Evolutionary conservation across 345 rosid genomes (phyloP).

Genomic region (Eucalyptus polyanthemos): DNA sequence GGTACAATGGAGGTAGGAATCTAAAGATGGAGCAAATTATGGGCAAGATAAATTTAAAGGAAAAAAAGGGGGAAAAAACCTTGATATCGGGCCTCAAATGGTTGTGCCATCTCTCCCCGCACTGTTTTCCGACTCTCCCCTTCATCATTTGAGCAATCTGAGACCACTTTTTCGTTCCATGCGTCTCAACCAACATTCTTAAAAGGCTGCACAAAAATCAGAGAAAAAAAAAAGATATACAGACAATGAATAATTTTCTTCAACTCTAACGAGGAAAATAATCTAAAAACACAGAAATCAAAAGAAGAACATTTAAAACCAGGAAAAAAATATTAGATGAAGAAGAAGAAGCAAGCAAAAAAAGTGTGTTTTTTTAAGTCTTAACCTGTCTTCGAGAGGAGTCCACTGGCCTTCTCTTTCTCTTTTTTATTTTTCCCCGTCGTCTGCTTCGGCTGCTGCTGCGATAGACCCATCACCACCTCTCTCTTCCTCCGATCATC

Average conservation of each 20-base stretch:
- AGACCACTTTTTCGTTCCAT: slow-evolving; percentile 61
- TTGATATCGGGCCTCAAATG: slow-evolving; percentile 66
- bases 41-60: not conserved
- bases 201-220: slow-evolving; percentile 11
- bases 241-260: not conserved
- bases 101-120: slow-evolving; percentile 62
- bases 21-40: not conserved
- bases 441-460: not conserved
- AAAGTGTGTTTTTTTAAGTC: not conserved
- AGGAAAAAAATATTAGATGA: too few species aligned
- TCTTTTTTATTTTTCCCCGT: not conserved
- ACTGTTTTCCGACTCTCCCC: slow-evolving; percentile 67
- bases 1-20: not conserved
- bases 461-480: not conserved
- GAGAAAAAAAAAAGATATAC: not conserved
- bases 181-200: slow-evolving; percentile 20
- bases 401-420: not conserved
- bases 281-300: not conserved
- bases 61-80: slow-evolving; percentile 12
- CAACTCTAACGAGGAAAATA: too few species aligned
- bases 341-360: not conserved
- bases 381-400: not conserved
- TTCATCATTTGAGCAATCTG: slow-evolving; percentile 38
- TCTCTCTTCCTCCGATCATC: not conserved
- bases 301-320: not conserved